phyloP scores from a whole-genome alignment of 805 yeast species.

The Candida bentonensis region DNA sequence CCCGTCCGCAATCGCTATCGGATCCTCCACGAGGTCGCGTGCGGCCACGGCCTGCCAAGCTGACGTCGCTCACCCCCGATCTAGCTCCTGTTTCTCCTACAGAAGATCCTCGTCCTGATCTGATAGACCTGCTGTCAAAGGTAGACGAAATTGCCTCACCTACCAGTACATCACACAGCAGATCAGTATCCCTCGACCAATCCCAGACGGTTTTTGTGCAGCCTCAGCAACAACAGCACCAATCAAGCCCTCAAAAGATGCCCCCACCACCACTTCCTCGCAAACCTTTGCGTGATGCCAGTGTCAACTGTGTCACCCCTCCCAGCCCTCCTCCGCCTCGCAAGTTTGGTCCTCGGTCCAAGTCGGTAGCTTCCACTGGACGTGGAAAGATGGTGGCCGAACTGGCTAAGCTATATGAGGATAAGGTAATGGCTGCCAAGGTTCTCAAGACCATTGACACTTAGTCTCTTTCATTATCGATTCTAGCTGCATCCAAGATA shows the following conservation, averaged over 20 bases:
- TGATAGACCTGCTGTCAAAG: constrained; percentile 4
- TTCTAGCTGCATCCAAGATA: too few species aligned
- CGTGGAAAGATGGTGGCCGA: constrained; percentile 47
- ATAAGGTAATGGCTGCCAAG: constrained; percentile 11
- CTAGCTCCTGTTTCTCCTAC: background rate
- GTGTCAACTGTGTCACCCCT: constrained; percentile 2
- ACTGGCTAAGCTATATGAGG: constrained; percentile 51
- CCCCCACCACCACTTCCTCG: constrained; percentile 10
- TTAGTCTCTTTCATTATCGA: too few species aligned
- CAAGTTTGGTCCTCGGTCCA: constrained; percentile 13
- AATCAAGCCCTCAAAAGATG: constrained; percentile 4
- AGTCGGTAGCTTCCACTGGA: constrained; percentile 23
- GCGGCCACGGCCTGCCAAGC: background rate
- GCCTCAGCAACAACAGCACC: too few species aligned
- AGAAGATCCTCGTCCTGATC: constrained; percentile 2
- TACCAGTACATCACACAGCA: background rate
- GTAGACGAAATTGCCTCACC: background rate
- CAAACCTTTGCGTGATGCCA: background rate
- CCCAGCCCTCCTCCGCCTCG: constrained; percentile 11
- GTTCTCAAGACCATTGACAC: background rate
- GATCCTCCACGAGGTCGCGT: too few species aligned
- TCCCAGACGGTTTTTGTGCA: constrained; percentile 4
- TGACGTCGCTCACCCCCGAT: background rate
- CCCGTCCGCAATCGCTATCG: too few species aligned
- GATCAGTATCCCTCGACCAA: background rate